phyloP scores from a whole-genome alignment of 1,284 basidiomycete species.

The Marasmius sp. region DNA sequence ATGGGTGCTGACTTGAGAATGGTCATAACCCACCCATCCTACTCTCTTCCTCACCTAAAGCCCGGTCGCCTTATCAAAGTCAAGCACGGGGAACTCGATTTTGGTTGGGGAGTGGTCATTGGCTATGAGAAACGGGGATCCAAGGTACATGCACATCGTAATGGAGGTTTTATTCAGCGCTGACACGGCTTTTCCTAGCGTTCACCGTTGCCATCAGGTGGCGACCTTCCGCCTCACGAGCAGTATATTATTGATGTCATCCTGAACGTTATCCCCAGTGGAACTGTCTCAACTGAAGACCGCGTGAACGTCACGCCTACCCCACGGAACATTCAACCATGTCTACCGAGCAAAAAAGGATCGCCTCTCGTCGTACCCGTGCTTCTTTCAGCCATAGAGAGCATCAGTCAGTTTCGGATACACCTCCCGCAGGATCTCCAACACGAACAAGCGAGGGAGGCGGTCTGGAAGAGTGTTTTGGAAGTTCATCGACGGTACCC shows the following conservation, averaged over 20 bases:
- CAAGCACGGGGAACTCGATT: constrained; percentile 85
- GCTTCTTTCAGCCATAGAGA: constrained; percentile 83
- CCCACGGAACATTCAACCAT: constrained; percentile 76
- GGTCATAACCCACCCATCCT: constrained; percentile 93
- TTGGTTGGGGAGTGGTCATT: constrained; percentile 95
- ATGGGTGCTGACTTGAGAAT: constrained; percentile 86
- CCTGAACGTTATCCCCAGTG: constrained; percentile 72
- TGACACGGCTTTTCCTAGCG: not conserved
- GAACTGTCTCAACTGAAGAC: constrained; percentile 55
- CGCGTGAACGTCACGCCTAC: constrained; percentile 52
- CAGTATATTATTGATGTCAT: constrained; percentile 96
- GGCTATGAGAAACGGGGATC: constrained; percentile 87
- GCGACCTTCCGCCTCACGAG: constrained; percentile 75
- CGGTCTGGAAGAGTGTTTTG: constrained; percentile 84
- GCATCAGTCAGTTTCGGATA: constrained; percentile 86
- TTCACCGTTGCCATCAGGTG: constrained; percentile 40
- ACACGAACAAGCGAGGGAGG: constrained; percentile 73
- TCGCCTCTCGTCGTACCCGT: constrained; percentile 89
- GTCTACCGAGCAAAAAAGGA: constrained; percentile 69
- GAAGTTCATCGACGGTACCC: constrained; percentile 92
- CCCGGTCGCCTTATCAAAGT: constrained; percentile 90
- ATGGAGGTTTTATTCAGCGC: not conserved
- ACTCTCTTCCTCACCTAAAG: constrained; percentile 92
- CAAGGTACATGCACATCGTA: constrained; percentile 49
- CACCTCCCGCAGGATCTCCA: constrained; percentile 91